Base-by-base conservation (phyloP, 306 rosid genomes). In the Quillaja saponaria region DNA sequence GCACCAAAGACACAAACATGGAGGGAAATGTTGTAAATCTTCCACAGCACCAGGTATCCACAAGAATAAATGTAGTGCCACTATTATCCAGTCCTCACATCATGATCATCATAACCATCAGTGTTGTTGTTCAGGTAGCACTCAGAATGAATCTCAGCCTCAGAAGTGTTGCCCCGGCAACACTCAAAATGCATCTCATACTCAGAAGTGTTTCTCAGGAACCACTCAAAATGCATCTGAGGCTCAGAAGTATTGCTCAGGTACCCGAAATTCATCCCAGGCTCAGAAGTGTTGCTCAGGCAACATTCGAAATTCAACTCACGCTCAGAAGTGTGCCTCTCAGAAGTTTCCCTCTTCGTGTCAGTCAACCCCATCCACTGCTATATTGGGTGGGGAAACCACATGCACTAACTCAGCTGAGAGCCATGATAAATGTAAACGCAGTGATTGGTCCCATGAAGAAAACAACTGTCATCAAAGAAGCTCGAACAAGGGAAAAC, bases 11-110 rank as follows among this genome's bases (percentile, higher is more conserved):
- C 49, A 75, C 59, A 68, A 71, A 8, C 92, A 71, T 44, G 54
- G 11, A 80, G 83, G 12, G 34, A 82, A 73, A 44, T 74, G 78
- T 49, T 72, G 84, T 60, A 79, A 51, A 68, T 68, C 80, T 55
- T 61, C 81, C 20, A 18, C 77, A 38, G 48, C 71, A 45, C 54
- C 13, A n/a, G n/a, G n/a, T 62, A 11, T 8, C 63, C 82, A 82
- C 58, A 84, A 77, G 35, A 68, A 75, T 53, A 80, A 75, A 60
- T 78, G 87, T 48, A 45, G 44, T 42, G 72, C 40, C 14, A 46
- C 44, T 31, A 57, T 71, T n/a, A 74, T 48, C 11, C 64, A 54
- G 49, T 54, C 73, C 33, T 51, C 74, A 50, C 71, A 80, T 46
- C 65, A 75, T 44, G 77, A 78, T 12, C 65, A 67, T 12, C n/a